Conservation (phyloP, 1,284 basidiomycete species). For the Melampsora larici-populina region DNA sequence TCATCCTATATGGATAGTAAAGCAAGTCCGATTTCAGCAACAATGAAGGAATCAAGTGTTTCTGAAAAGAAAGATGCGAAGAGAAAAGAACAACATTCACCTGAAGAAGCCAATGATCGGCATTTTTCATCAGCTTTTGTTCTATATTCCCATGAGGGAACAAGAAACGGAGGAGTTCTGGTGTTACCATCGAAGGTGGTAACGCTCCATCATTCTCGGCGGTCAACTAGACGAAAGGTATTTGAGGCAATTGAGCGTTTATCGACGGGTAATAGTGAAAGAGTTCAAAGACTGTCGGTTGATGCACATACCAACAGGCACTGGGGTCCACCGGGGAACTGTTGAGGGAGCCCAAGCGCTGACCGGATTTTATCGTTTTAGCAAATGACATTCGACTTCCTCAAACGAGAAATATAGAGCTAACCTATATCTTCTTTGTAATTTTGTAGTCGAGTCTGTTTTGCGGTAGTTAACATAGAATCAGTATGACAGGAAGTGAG, state of each 20-base stretch:
- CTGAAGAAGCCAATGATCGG: slow-evolving; percentile 16
- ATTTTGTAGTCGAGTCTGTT: slow-evolving; percentile 2
- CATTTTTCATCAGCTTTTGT: slow-evolving; percentile 8
- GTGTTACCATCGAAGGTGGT: slow-evolving; percentile 20
- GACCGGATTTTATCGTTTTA: neutral
- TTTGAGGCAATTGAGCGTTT: no score
- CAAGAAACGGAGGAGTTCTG: neutral
- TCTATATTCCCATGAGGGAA: slow-evolving; percentile 21
- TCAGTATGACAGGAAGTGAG: no score
- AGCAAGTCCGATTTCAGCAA: neutral
- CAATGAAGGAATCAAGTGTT: neutral
- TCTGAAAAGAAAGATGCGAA: neutral
- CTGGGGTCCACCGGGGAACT: neutral
- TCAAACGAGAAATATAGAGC: neutral
- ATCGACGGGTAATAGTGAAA: no score
- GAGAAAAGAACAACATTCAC: neutral
- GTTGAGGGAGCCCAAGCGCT: neutral
- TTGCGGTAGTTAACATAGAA: neutral
- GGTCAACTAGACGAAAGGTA: neutral
- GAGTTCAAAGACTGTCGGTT: no score
- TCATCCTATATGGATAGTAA: neutral
- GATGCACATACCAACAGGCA: neutral
- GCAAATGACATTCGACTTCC: neutral
- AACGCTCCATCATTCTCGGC: neutral
- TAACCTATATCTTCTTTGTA: neutral